These are phyloP conservation scores for Rhizoctonia solani DNA, from an alignment of 1,284 basidiomycete species.

Conservation along the genomic window DNA sequence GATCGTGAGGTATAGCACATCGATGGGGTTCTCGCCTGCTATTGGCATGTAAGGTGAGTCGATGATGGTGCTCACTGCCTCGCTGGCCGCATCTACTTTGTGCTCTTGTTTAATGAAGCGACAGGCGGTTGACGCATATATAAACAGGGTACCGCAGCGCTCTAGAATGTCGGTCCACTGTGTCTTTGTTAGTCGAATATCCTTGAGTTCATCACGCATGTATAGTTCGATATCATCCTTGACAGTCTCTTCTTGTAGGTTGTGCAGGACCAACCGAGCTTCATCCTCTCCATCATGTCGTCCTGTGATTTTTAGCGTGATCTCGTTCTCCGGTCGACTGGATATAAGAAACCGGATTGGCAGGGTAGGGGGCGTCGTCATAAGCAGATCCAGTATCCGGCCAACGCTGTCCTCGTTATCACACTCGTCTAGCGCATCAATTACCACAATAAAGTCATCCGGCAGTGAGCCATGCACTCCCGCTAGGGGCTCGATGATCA, in stretches of 20 bases:
- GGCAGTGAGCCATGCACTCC: background rate
- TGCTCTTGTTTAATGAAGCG: background rate
- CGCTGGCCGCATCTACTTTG: background rate
- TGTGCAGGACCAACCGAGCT: background rate
- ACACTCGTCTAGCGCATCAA: slow-evolving; percentile 28
- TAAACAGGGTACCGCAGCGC: background rate
- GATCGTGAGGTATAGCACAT: background rate
- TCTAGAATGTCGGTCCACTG: background rate
- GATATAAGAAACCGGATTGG: background rate
- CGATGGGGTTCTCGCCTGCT: background rate
- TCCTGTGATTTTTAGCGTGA: background rate
- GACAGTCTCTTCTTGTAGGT: background rate
- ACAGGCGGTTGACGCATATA: background rate
- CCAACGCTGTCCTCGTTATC: background rate
- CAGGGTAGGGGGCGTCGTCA: background rate
- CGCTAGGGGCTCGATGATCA: background rate
- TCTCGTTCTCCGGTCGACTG: slow-evolving; percentile 5
- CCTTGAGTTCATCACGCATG: background rate
- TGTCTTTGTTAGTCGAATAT: background rate
- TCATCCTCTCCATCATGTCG: background rate
- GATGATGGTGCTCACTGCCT: background rate
- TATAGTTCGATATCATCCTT: background rate
- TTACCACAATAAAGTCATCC: background rate
- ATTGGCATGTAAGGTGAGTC: too few species aligned
- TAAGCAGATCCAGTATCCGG: background rate